Percentiles rank a stretch among this genome's conserved stretches.
Conservation (phyloP, 129 eudicot species). For the Mikania micrantha region DNA sequence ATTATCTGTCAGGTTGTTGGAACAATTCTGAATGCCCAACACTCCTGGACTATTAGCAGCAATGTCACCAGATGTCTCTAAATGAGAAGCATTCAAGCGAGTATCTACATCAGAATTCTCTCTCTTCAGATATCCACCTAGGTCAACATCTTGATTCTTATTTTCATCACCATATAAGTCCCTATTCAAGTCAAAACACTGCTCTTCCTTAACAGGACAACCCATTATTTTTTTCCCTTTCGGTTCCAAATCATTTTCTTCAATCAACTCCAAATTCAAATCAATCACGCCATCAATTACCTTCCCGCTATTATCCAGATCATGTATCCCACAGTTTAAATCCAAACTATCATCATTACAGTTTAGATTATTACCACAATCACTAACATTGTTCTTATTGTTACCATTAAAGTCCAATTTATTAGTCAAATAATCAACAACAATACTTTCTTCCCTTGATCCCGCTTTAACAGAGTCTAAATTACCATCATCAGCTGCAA, state of each 20-base stretch:
- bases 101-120: constrained; percentile 4
- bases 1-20: background rate
- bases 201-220: constrained; percentile 26
- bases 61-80: constrained; percentile 10
- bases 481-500: background rate
- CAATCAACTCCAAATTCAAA: constrained; percentile 55
- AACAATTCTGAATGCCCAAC: constrained; percentile 8
- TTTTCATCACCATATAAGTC: constrained; percentile 40
- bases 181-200: constrained; percentile 66
- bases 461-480: constrained; percentile 15
- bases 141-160: constrained; percentile 34
- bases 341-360: constrained; percentile 14
- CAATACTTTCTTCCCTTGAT: background rate
- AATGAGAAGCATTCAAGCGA: constrained; percentile 1
- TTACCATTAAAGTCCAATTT: constrained; percentile 12
- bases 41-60: background rate
- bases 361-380: background rate
- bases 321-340: constrained; percentile 19
- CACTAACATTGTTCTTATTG: constrained; percentile 8
- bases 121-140: constrained; percentile 17
- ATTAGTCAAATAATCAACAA: background rate
- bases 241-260: constrained; percentile 16
- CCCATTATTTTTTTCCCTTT: constrained; percentile 1
- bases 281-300: constrained; percentile 35
- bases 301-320: constrained; percentile 12